These are phyloP conservation scores for Carex arenaria DNA, from an alignment of 202 grass and related monocot species.

Conservation along the genomic window DNA sequence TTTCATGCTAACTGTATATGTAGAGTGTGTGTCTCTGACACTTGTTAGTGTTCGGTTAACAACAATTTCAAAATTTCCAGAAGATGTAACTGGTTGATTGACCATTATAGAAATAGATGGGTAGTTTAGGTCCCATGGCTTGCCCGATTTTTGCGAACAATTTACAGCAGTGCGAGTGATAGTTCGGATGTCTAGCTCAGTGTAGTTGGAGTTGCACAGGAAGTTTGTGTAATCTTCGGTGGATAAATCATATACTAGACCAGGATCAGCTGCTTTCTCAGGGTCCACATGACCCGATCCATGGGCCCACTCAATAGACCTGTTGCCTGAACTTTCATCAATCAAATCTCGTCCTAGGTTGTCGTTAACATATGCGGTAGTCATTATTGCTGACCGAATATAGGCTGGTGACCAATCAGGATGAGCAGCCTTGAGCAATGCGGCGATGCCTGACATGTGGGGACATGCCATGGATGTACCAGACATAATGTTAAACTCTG, in stretches of 20 bases:
- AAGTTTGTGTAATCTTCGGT: slow-evolving; percentile 38
- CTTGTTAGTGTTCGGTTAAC: slow-evolving; percentile 33
- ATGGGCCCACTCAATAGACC: slow-evolving; percentile 25
- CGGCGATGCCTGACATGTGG: slow-evolving; percentile 26
- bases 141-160: slow-evolving; percentile 23
- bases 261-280: slow-evolving; percentile 31
- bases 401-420: slow-evolving; percentile 38
- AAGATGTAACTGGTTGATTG: slow-evolving; percentile 4
- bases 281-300: slow-evolving; percentile 35
- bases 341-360: neutral
- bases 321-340: slow-evolving; percentile 6
- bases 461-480: slow-evolving; percentile 38
- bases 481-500: slow-evolving; percentile 34
- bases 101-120: slow-evolving; percentile 42
- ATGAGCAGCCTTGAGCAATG: slow-evolving; percentile 24
- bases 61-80: neutral
- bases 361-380: slow-evolving; percentile 26
- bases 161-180: slow-evolving; percentile 18
- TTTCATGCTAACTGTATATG: slow-evolving; percentile 21
- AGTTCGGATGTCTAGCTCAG: slow-evolving; percentile 4
- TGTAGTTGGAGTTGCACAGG: slow-evolving; percentile 46
- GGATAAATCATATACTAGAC: slow-evolving; percentile 39
- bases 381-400: slow-evolving; percentile 47
- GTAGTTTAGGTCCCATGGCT: slow-evolving; percentile 38
- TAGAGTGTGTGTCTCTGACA: slow-evolving; percentile 20